Evolutionary conservation across 805 yeast species (phyloP), one percentile per base, ranked within the genome.

Genomic region (Saccharomyces jurei): DNA sequence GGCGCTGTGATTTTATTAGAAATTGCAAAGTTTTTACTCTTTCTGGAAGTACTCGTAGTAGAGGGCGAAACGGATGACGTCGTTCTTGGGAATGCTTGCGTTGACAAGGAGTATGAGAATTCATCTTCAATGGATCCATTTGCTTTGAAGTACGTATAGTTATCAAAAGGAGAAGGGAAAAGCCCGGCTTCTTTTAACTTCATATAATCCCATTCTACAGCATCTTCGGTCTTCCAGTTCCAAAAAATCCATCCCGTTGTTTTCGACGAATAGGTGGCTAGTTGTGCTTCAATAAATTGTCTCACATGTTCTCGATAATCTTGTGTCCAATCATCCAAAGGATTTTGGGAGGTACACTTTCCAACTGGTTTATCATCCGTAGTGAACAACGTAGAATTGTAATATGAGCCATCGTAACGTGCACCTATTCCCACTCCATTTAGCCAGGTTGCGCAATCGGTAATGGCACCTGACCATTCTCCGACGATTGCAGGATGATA

Each of bases 351-450:
- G 63, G 50, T 66, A 60, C 89, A 84, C 3, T 64, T 59, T 1
- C 83, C 83, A 14, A 59, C 56, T 47, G 64, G 65, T 8, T 56
- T 51, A 22, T 53, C 52, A 6, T 50, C 30, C 1, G 63, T 56
- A 4, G 51, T 49, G 41, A 54, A 61, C 3, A 57, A 28, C 13
- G 65, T 63, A 13, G 64, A 58, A 21, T 60, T 58, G 53, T 63
- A 67, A 58, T 71, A 80, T 2, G 79, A 69, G 0, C 80, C 82
- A 47, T 78, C 85, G 62, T 75, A 84, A 54, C 89, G 75, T 1
- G 87, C 74, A n/a, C 87, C 87, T 27, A 81, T 70, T 3, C 84
- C 84, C 14, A 82, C 81, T 51, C 89, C 89, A 61, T 84, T 84
- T 52, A 84, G 67, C 88, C 87, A 84, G 26, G 72, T 74, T 3